phyloP scores from a whole-genome alignment of 2,329 filamentous ascomycete species.

The Plenodomus lindquistii region DNA sequence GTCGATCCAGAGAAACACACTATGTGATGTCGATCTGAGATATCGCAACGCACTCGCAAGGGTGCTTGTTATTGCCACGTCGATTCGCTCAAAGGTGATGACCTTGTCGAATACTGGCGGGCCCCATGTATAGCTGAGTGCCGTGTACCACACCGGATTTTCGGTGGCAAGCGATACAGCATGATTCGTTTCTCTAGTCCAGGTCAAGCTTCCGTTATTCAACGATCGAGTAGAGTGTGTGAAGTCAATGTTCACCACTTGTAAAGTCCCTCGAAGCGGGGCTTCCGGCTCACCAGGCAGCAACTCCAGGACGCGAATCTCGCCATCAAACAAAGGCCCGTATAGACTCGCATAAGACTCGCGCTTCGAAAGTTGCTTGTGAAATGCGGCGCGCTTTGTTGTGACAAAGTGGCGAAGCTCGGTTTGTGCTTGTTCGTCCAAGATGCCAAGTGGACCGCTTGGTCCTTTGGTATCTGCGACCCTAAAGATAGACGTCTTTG shows the following conservation, averaged over 20 bases:
- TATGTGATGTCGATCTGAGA: constrained; percentile 17
- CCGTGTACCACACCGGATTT: constrained; percentile 25
- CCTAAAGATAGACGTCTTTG: constrained; percentile 12
- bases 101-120: constrained; percentile 16
- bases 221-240: constrained; percentile 12
- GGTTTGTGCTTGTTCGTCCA: constrained; percentile 11
- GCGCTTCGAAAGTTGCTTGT: not conserved
- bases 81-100: constrained; percentile 8
- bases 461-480: constrained; percentile 10
- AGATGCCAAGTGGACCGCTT: not conserved
- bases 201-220: constrained; percentile 3
- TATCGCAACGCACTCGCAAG: constrained; percentile 20
- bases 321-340: constrained; percentile 10
- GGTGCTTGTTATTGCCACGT: constrained; percentile 19
- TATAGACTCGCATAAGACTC: constrained; percentile 4
- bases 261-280: constrained; percentile 14
- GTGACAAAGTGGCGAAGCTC: constrained; percentile 10
- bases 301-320: constrained; percentile 28
- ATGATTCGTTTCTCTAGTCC: constrained; percentile 19
- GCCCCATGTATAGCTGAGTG: constrained; percentile 30
- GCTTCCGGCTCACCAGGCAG: constrained; percentile 10
- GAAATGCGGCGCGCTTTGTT: not conserved
- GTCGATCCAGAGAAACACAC: constrained; percentile 30
- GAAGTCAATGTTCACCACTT: constrained; percentile 25
- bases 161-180: constrained; percentile 16